Evolutionary conservation across 345 rosid genomes (phyloP).

Genomic region (Gossypium australe): DNA sequence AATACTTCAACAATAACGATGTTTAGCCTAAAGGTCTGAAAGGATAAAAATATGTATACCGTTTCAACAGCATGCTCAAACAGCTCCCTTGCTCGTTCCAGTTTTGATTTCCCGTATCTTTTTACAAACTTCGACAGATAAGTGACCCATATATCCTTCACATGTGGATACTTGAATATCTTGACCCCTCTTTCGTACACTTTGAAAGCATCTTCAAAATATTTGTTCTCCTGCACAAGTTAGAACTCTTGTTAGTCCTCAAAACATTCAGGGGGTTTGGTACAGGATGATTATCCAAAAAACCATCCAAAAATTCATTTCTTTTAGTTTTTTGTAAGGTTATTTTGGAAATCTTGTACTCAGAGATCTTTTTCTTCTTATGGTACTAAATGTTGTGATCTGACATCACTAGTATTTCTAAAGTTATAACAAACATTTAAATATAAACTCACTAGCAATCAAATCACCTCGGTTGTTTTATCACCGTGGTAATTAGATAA

Average conservation of each 20-base stretch:
- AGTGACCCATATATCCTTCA: conserved; percentile 90
- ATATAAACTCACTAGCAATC: neutral
- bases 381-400: neutral
- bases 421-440: neutral
- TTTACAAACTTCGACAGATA: conserved; percentile 86
- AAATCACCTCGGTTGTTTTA: neutral
- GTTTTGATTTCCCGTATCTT: conserved; percentile 82
- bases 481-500: neutral
- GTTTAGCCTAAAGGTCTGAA: neutral
- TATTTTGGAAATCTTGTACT: neutral
- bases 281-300: neutral
- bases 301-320: neutral
- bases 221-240: conserved; percentile 64
- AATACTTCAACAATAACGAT: neutral
- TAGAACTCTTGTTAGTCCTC: conserved; percentile 4
- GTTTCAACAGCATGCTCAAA: conserved; percentile 85
- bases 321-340: neutral
- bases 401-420: neutral
- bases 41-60: neutral
- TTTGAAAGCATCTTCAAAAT: conserved; percentile 98
- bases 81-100: conserved; percentile 91
- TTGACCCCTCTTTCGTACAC: conserved; percentile 96
- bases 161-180: conserved; percentile 96
- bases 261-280: neutral
- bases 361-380: neutral